phyloP scores from a whole-genome alignment of 345 rosid species.

The Salix caprea region DNA sequence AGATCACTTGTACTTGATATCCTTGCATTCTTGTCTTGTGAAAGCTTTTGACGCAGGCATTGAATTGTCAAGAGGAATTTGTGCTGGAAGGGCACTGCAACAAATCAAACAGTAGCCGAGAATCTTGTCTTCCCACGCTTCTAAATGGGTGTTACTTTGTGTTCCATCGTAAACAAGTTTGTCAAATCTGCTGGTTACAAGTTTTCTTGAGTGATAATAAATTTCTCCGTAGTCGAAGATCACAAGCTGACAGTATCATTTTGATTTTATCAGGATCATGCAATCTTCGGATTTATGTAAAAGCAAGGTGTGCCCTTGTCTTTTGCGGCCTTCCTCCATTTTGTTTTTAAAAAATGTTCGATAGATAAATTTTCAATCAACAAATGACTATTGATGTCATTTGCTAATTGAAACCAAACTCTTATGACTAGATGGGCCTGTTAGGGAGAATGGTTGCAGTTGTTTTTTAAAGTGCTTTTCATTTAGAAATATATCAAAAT shows the following conservation, averaged over 20 bases:
- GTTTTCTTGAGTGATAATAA: background rate
- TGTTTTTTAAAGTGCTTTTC: too few relatives aligned
- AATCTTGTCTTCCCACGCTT: background rate
- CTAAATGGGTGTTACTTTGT: background rate
- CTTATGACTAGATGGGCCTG: too few relatives aligned
- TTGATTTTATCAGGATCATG: background rate
- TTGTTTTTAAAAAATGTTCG: background rate
- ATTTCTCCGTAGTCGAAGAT: background rate
- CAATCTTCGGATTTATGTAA: background rate
- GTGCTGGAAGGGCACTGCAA: background rate
- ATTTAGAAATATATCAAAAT: too few relatives aligned
- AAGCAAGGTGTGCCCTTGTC: too few relatives aligned
- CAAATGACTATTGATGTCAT: background rate
- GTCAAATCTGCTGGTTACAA: background rate
- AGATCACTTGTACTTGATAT: background rate
- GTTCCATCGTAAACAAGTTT: background rate
- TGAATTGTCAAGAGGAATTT: background rate
- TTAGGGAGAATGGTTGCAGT: too few relatives aligned
- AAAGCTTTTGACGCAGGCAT: background rate
- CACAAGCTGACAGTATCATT: background rate
- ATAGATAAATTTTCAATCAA: background rate
- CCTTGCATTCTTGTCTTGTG: background rate
- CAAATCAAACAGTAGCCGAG: background rate
- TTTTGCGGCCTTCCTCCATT: background rate
- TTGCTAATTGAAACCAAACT: too few relatives aligned